Evolutionary conservation across 2,329 filamentous ascomycete genomes (phyloP).

Genomic region (Epichloe elymi): DNA sequence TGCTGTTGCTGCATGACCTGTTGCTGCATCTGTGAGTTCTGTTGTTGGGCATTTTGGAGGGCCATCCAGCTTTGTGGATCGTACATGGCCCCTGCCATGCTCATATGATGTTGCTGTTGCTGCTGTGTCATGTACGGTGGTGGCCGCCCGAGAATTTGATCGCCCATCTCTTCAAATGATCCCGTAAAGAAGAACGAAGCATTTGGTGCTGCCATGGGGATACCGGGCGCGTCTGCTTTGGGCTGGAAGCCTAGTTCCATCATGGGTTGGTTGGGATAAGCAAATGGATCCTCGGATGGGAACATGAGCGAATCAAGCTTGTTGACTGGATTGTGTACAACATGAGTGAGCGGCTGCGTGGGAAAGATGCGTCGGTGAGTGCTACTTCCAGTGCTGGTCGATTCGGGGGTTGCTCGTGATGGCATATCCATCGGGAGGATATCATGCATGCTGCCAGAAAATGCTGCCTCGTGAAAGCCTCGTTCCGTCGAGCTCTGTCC

Average conservation of each 20-base stretch:
- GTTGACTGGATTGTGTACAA: slow-evolving; percentile 37
- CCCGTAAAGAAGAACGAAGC: slow-evolving; percentile 38
- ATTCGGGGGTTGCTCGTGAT: slow-evolving; percentile 30
- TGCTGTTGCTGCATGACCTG: slow-evolving; percentile 15
- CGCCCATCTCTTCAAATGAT: slow-evolving; percentile 54
- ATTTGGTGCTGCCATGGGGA: slow-evolving; percentile 22
- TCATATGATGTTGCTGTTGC: slow-evolving; percentile 26
- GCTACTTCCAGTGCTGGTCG: slow-evolving; percentile 27
- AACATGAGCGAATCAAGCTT: slow-evolving; percentile 73
- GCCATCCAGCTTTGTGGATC: slow-evolving; percentile 28
- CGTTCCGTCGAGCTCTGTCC: slow-evolving; percentile 14
- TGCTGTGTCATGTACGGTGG: slow-evolving; percentile 57
- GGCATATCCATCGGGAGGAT: slow-evolving; percentile 32
- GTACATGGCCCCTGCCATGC: slow-evolving; percentile 31
- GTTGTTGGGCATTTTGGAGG: slow-evolving; percentile 19
- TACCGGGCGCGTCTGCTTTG: slow-evolving; percentile 19
- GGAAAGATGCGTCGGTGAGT: slow-evolving; percentile 23
- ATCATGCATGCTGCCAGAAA: slow-evolving; percentile 29
- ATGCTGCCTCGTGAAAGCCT: slow-evolving; percentile 22
- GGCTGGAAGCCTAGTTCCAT: slow-evolving; percentile 39
- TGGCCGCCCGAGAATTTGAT: slow-evolving; percentile 57
- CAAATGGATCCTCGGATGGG: slow-evolving; percentile 62
- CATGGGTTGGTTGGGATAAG: slow-evolving; percentile 65
- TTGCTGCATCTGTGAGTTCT: slow-evolving; percentile 4
- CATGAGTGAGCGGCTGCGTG: slow-evolving; percentile 19